Percentiles rank a stretch among this genome's conserved stretches.
Evolutionary conservation across 2,329 filamentous ascomycete genomes (phyloP).

Genomic region (Aspergillus ochraceoroseus): DNA sequence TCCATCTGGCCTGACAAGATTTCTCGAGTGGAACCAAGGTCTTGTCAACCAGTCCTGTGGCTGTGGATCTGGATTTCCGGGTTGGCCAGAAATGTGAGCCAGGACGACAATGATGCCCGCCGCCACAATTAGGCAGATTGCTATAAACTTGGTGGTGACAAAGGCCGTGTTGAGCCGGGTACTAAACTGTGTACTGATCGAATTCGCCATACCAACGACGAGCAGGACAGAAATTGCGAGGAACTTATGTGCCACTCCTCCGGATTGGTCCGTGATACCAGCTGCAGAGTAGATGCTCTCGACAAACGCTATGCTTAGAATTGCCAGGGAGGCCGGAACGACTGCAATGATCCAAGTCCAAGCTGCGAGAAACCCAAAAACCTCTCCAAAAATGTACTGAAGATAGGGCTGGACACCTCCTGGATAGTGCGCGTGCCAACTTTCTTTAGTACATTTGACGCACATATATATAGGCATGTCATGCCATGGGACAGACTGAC

Average conservation of each 20-base stretch:
- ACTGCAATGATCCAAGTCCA: conserved; percentile 22
- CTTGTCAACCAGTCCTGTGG: conserved; percentile 16
- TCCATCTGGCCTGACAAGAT: conserved; percentile 17
- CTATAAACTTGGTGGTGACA: conserved; percentile 17
- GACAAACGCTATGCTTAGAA: conserved; percentile 20
- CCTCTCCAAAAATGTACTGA: conserved; percentile 19
- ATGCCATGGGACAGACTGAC: not conserved
- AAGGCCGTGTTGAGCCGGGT: conserved; percentile 17
- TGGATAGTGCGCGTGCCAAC: not conserved
- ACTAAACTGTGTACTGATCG: conserved; percentile 18
- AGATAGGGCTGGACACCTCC: conserved; percentile 20
- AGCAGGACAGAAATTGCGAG: conserved; percentile 14
- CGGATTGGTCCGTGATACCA: conserved; percentile 11
- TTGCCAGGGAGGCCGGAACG: conserved; percentile 18
- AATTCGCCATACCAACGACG: conserved; percentile 14
- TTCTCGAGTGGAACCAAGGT: conserved; percentile 16
- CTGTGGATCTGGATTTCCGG: not conserved
- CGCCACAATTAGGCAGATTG: conserved; percentile 11
- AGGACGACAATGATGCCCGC: conserved; percentile 14
- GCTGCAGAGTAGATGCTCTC: conserved; percentile 19
- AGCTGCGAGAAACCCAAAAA: conserved; percentile 19
- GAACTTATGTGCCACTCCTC: conserved; percentile 12
- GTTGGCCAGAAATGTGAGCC: conserved; percentile 1
- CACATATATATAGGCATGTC: not conserved
- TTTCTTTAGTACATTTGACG: not conserved